phyloP scores from a whole-genome alignment of 2,329 filamentous ascomycete genomes.

The Lanzia echinophila region DNA sequence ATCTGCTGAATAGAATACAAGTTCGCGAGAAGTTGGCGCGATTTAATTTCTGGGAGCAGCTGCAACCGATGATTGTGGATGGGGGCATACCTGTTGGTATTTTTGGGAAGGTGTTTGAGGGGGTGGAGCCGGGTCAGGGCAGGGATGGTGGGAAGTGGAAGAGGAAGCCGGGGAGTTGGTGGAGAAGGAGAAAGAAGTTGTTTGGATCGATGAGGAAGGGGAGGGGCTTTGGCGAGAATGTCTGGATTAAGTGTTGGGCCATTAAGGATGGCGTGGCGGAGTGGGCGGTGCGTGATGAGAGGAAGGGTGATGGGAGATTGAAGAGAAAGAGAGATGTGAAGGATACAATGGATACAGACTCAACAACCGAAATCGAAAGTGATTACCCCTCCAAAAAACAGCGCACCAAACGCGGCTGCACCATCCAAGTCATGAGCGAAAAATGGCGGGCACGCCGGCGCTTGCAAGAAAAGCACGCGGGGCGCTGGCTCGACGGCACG shows the following conservation, averaged over 20 bases:
- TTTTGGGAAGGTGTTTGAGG: slow-evolving; percentile 17
- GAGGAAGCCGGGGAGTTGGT: slow-evolving; percentile 15
- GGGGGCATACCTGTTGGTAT: slow-evolving; percentile 8
- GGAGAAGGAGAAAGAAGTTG: slow-evolving; percentile 11
- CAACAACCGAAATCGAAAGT: too few relatives aligned
- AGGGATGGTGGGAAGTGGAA: slow-evolving; percentile 3
- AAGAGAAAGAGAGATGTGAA: slow-evolving; percentile 3
- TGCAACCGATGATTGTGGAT: slow-evolving; percentile 12
- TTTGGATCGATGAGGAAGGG: slow-evolving; percentile 12
- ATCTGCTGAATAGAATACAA: not conserved
- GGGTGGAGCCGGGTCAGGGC: not conserved
- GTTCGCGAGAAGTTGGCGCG: not conserved
- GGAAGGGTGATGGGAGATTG: not conserved
- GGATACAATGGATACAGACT: not conserved
- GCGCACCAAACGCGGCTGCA: too few relatives aligned
- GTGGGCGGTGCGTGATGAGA: not conserved
- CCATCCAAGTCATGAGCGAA: slow-evolving; percentile 14
- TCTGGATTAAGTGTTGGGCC: slow-evolving; percentile 2
- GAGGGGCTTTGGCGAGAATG: slow-evolving; percentile 11
- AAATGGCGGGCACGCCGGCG: slow-evolving; percentile 16
- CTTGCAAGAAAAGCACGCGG: slow-evolving; percentile 21
- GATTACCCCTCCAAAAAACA: slow-evolving; percentile 10
- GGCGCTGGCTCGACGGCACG: slow-evolving; percentile 22
- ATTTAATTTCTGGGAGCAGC: slow-evolving; percentile 11
- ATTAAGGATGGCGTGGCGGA: not conserved